Percentiles rank a stretch among this genome's conserved stretches.
These are phyloP conservation scores for Fraxinus velutina DNA, from an alignment of 305 asterid genomes.

Conservation along the genomic window DNA sequence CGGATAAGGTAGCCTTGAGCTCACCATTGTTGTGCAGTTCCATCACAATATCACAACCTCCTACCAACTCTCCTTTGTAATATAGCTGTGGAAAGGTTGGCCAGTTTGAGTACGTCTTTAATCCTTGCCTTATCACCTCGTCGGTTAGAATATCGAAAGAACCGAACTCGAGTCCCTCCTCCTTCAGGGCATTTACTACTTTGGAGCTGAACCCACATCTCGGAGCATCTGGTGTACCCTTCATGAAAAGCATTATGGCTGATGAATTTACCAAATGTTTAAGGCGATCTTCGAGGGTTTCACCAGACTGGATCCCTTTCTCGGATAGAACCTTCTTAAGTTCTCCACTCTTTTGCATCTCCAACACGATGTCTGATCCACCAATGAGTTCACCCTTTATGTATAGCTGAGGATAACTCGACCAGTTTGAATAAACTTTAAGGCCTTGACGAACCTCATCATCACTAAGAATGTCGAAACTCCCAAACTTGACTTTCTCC, in stretches of 20 bases:
- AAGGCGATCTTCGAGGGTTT: constrained; percentile 54
- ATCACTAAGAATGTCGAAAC: constrained; percentile 76
- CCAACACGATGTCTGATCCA: constrained; percentile 90
- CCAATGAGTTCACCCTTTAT: constrained; percentile 82
- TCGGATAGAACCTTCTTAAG: constrained; percentile 60
- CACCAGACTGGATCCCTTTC: constrained; percentile 50
- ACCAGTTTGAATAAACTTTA: constrained; percentile 93
- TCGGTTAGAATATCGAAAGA: constrained; percentile 78
- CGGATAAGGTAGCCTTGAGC: constrained; percentile 61
- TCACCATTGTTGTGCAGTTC: constrained; percentile 66
- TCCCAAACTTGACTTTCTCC: constrained; percentile 67
- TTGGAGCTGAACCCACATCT: constrained; percentile 90
- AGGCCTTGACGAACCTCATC: constrained; percentile 94
- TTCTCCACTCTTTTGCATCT: constrained; percentile 98
- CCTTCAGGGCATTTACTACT: constrained; percentile 76
- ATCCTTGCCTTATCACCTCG: constrained; percentile 88
- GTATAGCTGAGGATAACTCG: constrained; percentile 91
- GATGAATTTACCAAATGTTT: constrained; percentile 55
- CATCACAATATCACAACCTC: constrained; percentile 94
- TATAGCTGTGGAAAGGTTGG: constrained; percentile 93
- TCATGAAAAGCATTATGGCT: constrained; percentile 77
- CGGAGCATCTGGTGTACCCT: constrained; percentile 79
- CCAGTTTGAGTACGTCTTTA: constrained; percentile 86
- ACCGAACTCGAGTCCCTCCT: constrained; percentile 68
- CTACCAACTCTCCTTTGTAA: constrained; percentile 84